These are phyloP conservation scores for Microsporum audouinii DNA, from an alignment of 2,329 filamentous ascomycete species.

Conservation along the genomic window DNA sequence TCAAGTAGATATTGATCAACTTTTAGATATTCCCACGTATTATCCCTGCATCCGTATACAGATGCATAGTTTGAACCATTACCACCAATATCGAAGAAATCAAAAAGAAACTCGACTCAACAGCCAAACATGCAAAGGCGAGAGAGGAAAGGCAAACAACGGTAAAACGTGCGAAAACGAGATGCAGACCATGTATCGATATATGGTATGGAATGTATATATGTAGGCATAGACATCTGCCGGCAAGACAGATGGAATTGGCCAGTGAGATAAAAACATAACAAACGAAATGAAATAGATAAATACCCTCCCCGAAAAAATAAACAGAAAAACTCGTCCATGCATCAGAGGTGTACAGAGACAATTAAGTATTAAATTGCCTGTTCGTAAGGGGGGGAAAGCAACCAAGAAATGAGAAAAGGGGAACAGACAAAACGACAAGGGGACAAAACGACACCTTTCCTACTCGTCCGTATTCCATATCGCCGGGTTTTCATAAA, in stretches of 20 bases:
- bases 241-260: neutral
- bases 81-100: neutral
- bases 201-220: constrained; percentile 1
- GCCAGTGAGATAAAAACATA: neutral
- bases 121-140: neutral
- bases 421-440: neutral
- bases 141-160: neutral
- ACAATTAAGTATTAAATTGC: constrained; percentile 2
- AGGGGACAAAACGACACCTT: neutral
- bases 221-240: neutral
- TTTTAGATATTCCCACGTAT: neutral
- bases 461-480: neutral
- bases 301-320: neutral
- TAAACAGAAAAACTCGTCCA: neutral
- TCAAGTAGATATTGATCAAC: neutral
- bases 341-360: constrained; percentile 3
- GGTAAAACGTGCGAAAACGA: neutral
- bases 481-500: neutral
- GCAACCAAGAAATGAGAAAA: neutral
- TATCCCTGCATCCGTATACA: neutral
- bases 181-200: neutral
- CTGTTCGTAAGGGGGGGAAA: neutral
- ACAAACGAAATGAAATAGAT: neutral
- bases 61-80: neutral
- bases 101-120: neutral